phyloP scores from a whole-genome alignment of 257 asterid genomes.

The Eucommia ulmoides region DNA sequence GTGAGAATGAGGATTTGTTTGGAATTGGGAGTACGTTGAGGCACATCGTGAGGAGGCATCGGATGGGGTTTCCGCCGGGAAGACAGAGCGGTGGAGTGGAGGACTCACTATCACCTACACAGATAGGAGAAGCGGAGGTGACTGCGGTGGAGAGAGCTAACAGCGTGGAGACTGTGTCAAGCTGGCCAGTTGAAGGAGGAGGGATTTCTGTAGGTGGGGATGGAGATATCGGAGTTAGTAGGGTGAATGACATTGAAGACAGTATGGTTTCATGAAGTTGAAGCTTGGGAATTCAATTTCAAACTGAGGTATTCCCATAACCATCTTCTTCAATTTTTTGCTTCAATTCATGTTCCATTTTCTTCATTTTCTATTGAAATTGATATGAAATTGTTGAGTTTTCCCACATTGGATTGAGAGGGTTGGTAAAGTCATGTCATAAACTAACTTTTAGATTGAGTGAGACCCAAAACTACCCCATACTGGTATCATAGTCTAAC shows the following conservation, averaged over 20 bases:
- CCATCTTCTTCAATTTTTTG: no score
- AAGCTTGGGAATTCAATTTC: no score
- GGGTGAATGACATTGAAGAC: background rate
- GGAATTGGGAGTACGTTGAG: background rate
- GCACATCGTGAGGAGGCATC: background rate
- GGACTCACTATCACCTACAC: background rate
- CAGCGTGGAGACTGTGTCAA: constrained; percentile 1
- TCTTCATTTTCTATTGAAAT: no score
- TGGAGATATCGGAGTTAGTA: constrained; percentile 1
- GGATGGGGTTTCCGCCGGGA: background rate
- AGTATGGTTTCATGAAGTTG: constrained; percentile 2
- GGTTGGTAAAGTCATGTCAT: no score
- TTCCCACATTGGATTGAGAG: no score
- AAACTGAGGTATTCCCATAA: no score
- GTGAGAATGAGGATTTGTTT: background rate
- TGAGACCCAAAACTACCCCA: no score
- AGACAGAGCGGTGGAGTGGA: background rate
- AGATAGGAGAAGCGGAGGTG: constrained; percentile 1
- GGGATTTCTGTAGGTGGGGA: background rate
- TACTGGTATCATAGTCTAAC: no score
- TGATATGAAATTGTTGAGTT: no score
- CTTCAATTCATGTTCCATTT: no score
- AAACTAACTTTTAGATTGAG: no score
- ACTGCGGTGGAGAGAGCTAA: background rate
- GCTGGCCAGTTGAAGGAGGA: background rate